Conservation (phyloP, 1,139 yeast genomes). For the Pichia sp. region DNA sequence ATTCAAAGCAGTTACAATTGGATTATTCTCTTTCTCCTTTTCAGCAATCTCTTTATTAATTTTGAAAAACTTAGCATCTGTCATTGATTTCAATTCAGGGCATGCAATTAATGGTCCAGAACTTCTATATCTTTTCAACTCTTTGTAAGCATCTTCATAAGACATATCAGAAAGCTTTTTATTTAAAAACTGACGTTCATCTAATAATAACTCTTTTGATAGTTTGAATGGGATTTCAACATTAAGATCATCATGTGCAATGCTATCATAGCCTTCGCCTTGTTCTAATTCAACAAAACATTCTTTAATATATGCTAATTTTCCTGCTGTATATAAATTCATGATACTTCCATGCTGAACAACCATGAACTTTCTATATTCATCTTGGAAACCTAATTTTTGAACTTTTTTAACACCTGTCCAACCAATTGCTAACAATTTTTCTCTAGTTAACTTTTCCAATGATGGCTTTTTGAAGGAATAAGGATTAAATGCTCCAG, state of each 20-base stretch:
- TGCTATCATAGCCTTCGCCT: conserved; percentile 72
- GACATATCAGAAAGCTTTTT: conserved; percentile 30
- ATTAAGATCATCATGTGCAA: conserved; percentile 29
- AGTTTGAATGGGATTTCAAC: conserved; percentile 34
- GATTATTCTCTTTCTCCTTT: not conserved
- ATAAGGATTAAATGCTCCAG: conserved; percentile 76
- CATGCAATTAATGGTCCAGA: conserved; percentile 52
- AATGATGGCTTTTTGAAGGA: conserved; percentile 32
- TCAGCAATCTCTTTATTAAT: conserved; percentile 23
- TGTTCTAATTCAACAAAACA: conserved; percentile 54
- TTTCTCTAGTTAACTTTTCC: conserved; percentile 37
- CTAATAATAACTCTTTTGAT: conserved; percentile 40
- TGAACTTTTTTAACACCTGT: conserved; percentile 78
- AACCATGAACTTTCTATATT: conserved; percentile 59
- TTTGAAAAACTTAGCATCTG: conserved; percentile 34
- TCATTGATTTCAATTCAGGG: conserved; percentile 38
- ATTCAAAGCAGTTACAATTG: not conserved
- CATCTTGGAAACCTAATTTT: conserved; percentile 64
- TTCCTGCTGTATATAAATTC: conserved; percentile 70
- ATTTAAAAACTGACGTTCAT: conserved; percentile 34
- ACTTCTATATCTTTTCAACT: conserved; percentile 52
- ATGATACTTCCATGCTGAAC: conserved; percentile 72
- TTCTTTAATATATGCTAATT: conserved; percentile 49
- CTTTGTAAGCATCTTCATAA: conserved; percentile 40
- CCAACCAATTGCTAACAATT: conserved; percentile 76